Evolutionary conservation across 441 rosid species (phyloP).

Genomic region (Hura crepitans): DNA sequence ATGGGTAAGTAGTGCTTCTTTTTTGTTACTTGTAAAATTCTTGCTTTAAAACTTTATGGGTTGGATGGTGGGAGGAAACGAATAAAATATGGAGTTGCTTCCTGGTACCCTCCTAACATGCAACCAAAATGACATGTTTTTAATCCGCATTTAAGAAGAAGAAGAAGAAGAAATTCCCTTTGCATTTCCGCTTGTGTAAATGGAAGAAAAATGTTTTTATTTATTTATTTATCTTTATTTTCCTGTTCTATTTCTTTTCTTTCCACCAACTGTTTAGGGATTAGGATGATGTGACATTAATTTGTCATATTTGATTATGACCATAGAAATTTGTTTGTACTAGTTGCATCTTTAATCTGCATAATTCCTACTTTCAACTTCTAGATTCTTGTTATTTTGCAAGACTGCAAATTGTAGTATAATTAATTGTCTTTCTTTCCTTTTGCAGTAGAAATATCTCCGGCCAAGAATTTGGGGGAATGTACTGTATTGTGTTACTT

Average conservation of each 20-base stretch:
- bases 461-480: conserved; percentile 93
- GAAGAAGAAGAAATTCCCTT: background rate
- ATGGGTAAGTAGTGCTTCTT: conserved; percentile 54
- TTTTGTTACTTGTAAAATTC: no score
- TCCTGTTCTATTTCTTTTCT: background rate
- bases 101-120: background rate
- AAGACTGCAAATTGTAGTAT: background rate
- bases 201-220: background rate
- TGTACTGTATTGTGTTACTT: conserved; percentile 68
- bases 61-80: background rate
- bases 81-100: background rate
- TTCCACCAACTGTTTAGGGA: background rate
- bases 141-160: background rate
- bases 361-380: background rate
- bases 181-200: background rate
- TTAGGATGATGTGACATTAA: background rate
- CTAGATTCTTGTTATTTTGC: background rate
- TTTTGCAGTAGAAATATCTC: conserved; percentile 78
- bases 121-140: no score
- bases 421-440: conserved; percentile 3
- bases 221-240: background rate
- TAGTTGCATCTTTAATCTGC: background rate
- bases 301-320: background rate
- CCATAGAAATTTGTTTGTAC: background rate
- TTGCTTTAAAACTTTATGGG: background rate